Percentiles rank a stretch among this genome's conserved stretches.
phyloP scores from a whole-genome alignment of 768 basidiomycete species.

The Hygrophoropsis aurantiaca region DNA sequence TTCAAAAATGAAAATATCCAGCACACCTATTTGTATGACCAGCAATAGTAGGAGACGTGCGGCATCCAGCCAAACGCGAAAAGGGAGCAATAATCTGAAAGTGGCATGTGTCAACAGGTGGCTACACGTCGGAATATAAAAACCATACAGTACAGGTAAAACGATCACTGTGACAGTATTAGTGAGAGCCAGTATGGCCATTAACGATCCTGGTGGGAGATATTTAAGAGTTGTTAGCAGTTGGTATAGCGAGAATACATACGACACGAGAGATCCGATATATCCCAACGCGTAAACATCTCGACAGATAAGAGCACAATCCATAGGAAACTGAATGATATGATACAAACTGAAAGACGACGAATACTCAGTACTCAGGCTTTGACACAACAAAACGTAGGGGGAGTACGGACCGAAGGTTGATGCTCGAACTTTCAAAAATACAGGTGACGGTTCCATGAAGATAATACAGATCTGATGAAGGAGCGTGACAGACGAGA shows the following conservation, averaged over 20 bases:
- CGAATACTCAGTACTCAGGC: neutral
- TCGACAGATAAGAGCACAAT: slow-evolving; percentile 45
- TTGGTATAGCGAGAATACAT: slow-evolving; percentile 14
- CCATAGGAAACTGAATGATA: slow-evolving; percentile 48
- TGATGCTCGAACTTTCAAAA: slow-evolving; percentile 28
- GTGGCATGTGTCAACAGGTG: slow-evolving; percentile 1
- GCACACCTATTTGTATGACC: slow-evolving; percentile 46
- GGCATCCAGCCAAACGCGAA: slow-evolving; percentile 54
- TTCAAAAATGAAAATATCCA: neutral
- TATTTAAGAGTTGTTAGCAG: neutral
- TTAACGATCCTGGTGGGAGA: slow-evolving; percentile 39
- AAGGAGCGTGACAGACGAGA: too few species aligned
- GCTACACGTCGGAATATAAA: neutral
- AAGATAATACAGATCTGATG: neutral
- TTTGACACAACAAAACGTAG: neutral
- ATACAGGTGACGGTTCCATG: slow-evolving; percentile 31
- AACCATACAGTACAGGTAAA: slow-evolving; percentile 43
- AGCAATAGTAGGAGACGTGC: slow-evolving; percentile 49
- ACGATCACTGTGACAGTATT: slow-evolving; percentile 40
- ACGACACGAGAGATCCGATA: slow-evolving; percentile 47
- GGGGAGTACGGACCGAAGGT: slow-evolving; percentile 25
- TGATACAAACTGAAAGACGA: slow-evolving; percentile 37
- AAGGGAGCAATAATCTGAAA: slow-evolving; percentile 43
- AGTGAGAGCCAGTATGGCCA: slow-evolving; percentile 42
- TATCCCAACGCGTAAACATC: slow-evolving; percentile 46